Evolutionary conservation across 1,139 yeast species (phyloP).

Genomic region (Candida sojae): DNA sequence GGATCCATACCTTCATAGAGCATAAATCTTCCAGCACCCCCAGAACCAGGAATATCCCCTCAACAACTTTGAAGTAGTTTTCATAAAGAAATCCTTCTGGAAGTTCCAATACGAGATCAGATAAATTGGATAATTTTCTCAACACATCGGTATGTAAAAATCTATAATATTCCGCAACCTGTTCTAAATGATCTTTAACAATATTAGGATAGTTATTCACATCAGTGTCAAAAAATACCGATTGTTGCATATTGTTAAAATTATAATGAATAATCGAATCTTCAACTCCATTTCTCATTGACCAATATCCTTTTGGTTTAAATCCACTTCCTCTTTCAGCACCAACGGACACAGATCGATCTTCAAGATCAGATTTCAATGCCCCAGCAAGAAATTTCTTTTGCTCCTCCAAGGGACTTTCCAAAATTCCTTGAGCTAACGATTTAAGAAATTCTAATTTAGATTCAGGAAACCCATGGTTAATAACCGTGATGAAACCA

Average conservation of each 20-base stretch:
- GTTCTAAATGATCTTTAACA: slow-evolving; percentile 26
- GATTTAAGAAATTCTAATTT: slow-evolving; percentile 33
- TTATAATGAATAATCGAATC: slow-evolving; percentile 32
- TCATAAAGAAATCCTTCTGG: slow-evolving; percentile 36
- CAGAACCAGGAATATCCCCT: slow-evolving; percentile 26
- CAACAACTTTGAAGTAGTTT: slow-evolving; percentile 27
- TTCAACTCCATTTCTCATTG: slow-evolving; percentile 31
- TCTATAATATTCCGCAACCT: slow-evolving; percentile 28
- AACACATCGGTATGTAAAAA: slow-evolving; percentile 25
- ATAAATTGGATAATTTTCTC: slow-evolving; percentile 25
- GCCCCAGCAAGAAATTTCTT: slow-evolving; percentile 35
- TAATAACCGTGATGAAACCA: slow-evolving; percentile 46
- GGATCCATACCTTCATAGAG: slow-evolving; percentile 28
- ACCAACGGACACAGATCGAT: slow-evolving; percentile 28
- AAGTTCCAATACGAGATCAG: slow-evolving; percentile 32
- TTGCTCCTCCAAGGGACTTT: slow-evolving; percentile 45
- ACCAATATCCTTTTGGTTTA: slow-evolving; percentile 34
- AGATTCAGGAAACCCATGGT: slow-evolving; percentile 35
- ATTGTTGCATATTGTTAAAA: slow-evolving; percentile 26
- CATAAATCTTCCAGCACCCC: slow-evolving; percentile 38
- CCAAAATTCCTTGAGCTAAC: slow-evolving; percentile 38
- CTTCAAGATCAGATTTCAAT: slow-evolving; percentile 31
- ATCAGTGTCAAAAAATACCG: slow-evolving; percentile 21
- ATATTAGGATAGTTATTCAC: slow-evolving; percentile 28
- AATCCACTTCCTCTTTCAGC: slow-evolving; percentile 33